Percentiles rank a stretch among this genome's conserved stretches.
These are phyloP conservation scores for Xylaria bambusicola DNA, from an alignment of 495 filamentous ascomycete genomes.

Conservation along the genomic window DNA sequence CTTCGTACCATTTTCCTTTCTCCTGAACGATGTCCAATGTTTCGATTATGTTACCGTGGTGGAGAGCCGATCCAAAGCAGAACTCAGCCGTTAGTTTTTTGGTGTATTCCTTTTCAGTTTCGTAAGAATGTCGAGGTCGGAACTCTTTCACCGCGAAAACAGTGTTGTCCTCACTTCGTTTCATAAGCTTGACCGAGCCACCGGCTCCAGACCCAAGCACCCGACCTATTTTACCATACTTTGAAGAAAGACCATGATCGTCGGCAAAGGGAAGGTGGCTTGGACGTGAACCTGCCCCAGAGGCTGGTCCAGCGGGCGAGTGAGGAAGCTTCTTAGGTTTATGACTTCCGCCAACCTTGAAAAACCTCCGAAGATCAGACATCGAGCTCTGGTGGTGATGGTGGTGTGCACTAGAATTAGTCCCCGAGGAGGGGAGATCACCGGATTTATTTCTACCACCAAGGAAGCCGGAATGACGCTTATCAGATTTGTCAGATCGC, in stretches of 20 bases:
- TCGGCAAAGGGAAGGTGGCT: slow-evolving; percentile 83
- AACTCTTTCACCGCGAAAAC: slow-evolving; percentile 99
- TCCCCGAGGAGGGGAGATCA: slow-evolving; percentile 36
- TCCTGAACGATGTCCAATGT: slow-evolving; percentile 97
- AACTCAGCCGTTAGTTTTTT: slow-evolving; percentile 99
- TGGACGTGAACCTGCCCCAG: slow-evolving; percentile 60
- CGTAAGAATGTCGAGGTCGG: slow-evolving; percentile 87
- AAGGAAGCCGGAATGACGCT: slow-evolving; percentile 51
- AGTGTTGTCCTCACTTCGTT: slow-evolving; percentile 81
- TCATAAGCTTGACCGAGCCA: slow-evolving; percentile 93
- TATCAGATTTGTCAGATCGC: slow-evolving; percentile 38
- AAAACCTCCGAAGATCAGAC: slow-evolving; percentile 92
- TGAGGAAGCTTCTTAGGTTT: slow-evolving; percentile 63
- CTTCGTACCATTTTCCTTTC: slow-evolving; percentile 94
- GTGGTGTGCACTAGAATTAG: slow-evolving; percentile 54
- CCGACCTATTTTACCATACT: slow-evolving; percentile 93
- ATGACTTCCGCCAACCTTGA: slow-evolving; percentile 65
- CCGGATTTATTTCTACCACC: slow-evolving; percentile 30
- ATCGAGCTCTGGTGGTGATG: slow-evolving; percentile 82
- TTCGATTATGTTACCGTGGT: slow-evolving; percentile 98
- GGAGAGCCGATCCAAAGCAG: slow-evolving; percentile 94
- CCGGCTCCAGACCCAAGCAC: slow-evolving; percentile 93
- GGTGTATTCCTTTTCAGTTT: slow-evolving; percentile 90
- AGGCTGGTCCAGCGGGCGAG: slow-evolving; percentile 57
- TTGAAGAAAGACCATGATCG: slow-evolving; percentile 85